phyloP scores from a whole-genome alignment of 805 yeast genomes.

The Hanseniaspora occidentalis region DNA sequence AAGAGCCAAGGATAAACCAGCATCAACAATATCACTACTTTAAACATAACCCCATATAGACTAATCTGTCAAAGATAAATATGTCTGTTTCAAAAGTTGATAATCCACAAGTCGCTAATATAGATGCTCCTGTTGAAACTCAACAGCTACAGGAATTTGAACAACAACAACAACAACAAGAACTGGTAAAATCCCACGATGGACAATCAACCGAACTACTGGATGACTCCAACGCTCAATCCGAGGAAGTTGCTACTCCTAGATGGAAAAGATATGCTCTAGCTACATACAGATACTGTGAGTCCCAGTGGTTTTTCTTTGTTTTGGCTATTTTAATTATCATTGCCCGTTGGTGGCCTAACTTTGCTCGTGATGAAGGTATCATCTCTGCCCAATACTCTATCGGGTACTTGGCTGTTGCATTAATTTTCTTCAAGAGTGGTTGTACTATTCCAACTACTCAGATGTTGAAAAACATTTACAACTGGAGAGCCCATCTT shows the following conservation, averaged over 20 bases:
- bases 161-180: too few species aligned
- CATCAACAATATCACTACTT: too few species aligned
- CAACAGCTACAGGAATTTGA: too few species aligned
- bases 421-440: constrained; percentile 67
- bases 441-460: constrained; percentile 68
- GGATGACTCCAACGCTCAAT: not conserved
- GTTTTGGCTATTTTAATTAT: constrained; percentile 61
- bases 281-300: constrained; percentile 1
- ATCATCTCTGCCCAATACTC: constrained; percentile 60
- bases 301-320: constrained; percentile 63
- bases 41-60: too few species aligned
- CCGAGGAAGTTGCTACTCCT: constrained; percentile 12
- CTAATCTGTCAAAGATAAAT: too few species aligned
- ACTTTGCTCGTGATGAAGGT: constrained; percentile 78
- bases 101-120: too few species aligned
- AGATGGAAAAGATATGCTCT: constrained; percentile 11
- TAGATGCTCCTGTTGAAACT: too few species aligned
- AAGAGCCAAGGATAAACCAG: too few species aligned
- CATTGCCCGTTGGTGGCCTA: constrained; percentile 66
- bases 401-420: constrained; percentile 79
- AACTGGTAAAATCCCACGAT: too few species aligned
- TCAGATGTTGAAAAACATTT: constrained; percentile 46
- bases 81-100: too few species aligned
- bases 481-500: constrained; percentile 74
- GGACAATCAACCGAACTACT: not conserved